Evolutionary conservation across 257 asterid species (phyloP).

Genomic region (Plantago major): DNA sequence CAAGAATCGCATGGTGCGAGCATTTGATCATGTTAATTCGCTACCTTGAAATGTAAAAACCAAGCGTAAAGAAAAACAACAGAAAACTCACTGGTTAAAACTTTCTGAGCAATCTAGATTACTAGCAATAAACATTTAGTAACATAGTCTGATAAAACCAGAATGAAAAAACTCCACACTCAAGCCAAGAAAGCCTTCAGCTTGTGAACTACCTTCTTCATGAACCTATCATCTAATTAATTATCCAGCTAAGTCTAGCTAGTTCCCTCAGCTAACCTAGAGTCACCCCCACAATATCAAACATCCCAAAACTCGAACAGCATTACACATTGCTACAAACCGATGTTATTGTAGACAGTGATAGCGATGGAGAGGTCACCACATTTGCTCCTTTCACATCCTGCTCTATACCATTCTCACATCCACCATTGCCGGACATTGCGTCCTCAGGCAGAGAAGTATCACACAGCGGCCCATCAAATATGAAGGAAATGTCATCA

Average conservation of each 20-base stretch:
- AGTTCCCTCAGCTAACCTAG: background rate
- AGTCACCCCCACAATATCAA: no score
- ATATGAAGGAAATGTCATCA: constrained; percentile 50
- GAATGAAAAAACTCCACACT: background rate
- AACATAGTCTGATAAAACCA: constrained; percentile 1
- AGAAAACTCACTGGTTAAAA: constrained; percentile 5
- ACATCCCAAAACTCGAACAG: background rate
- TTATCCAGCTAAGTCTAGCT: constrained; percentile 5
- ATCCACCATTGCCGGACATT: constrained; percentile 19
- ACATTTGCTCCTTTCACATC: constrained; percentile 27
- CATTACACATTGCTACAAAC: constrained; percentile 21
- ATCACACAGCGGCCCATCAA: constrained; percentile 33
- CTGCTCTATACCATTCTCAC: constrained; percentile 15
- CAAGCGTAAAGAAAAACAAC: background rate
- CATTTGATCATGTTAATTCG: no score
- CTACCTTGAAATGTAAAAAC: no score
- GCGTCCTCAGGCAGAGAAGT: constrained; percentile 31
- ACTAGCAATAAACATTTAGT: background rate
- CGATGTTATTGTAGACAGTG: constrained; percentile 35
- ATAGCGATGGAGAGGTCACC: constrained; percentile 28
- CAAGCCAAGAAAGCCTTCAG: background rate
- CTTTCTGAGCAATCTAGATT: constrained; percentile 6
- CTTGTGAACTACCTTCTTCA: constrained; percentile 2
- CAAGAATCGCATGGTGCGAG: no score
- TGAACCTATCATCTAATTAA: background rate